A percentile compares a stretch with the other conserved stretches of the same genome.
phyloP scores from a whole-genome alignment of 2,329 filamentous ascomycete genomes.

The Podosphaera aphanis region DNA sequence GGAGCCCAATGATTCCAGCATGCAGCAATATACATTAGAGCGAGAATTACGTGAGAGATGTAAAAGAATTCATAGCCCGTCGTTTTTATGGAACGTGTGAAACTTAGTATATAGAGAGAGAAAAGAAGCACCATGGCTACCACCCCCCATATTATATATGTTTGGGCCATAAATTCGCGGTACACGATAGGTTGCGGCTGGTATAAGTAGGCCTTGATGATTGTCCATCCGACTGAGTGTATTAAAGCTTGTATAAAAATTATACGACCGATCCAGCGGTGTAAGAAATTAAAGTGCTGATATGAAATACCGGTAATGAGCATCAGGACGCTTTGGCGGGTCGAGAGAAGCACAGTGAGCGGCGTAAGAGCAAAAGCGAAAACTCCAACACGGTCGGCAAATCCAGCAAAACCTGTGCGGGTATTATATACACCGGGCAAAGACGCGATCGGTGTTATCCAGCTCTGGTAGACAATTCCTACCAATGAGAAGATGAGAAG shows the following conservation, averaged over 20 bases:
- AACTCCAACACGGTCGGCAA: conserved; percentile 43
- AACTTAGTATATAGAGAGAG: conserved; percentile 35
- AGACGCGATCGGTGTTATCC: conserved; percentile 34
- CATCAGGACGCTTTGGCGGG: conserved; percentile 45
- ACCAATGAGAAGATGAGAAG: conserved; percentile 42
- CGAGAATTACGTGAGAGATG: conserved; percentile 49
- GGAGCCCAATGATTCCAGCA: conserved; percentile 54
- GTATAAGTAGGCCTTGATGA: conserved; percentile 43
- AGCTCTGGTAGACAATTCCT: conserved; percentile 42
- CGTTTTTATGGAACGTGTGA: conserved; percentile 31
- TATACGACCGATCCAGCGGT: conserved; percentile 52
- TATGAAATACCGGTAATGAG: conserved; percentile 50
- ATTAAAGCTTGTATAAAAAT: conserved; percentile 44
- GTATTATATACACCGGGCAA: conserved; percentile 29
- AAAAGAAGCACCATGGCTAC: conserved; percentile 42
- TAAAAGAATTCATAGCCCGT: conserved; percentile 62
- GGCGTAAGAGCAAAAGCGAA: conserved; percentile 54
- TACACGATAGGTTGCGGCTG: conserved; percentile 43
- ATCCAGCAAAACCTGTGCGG: conserved; percentile 41
- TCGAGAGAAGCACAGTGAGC: conserved; percentile 41
- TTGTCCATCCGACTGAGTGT: conserved; percentile 48
- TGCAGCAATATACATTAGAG: conserved; percentile 50
- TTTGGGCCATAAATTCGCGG: conserved; percentile 31
- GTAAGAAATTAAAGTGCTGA: conserved; percentile 55
- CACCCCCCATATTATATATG: conserved; percentile 51